A percentile compares a stretch with the other conserved stretches of the same genome.
phyloP scores from a whole-genome alignment of 2,329 filamentous ascomycete genomes.

The Colletotrichum lini region DNA sequence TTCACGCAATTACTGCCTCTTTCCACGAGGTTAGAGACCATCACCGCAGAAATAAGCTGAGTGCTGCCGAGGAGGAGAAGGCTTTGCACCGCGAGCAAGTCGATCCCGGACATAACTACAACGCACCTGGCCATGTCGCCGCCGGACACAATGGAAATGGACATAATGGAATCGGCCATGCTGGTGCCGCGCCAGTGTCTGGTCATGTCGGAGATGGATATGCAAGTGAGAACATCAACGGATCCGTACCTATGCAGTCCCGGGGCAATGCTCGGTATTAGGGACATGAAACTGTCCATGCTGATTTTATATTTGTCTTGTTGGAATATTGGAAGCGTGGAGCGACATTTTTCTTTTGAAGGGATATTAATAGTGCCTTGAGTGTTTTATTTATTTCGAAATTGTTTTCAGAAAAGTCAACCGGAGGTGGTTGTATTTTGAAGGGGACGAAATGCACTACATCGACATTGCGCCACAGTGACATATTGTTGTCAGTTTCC shows the following conservation, averaged over 20 bases:
- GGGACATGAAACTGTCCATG: too few species aligned
- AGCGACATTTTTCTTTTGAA: not conserved
- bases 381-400: not conserved
- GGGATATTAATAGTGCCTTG: not conserved
- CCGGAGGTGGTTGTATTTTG: too few species aligned
- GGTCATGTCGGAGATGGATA: not conserved
- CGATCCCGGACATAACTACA: not conserved
- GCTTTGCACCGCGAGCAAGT: not conserved
- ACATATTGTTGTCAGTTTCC: too few species aligned
- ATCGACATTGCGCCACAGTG: too few species aligned
- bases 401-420: too few species aligned
- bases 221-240: not conserved
- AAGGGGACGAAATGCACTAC: too few species aligned
- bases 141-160: too few species aligned
- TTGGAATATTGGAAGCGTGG: not conserved
- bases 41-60: slow-evolving; percentile 6
- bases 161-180: not conserved
- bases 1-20: slow-evolving; percentile 58
- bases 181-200: not conserved
- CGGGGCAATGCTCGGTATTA: not conserved
- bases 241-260: not conserved
- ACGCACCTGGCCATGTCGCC: not conserved
- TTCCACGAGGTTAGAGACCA: slow-evolving; percentile 53
- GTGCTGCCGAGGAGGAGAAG: slow-evolving; percentile 12
- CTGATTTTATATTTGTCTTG: too few species aligned